A percentile compares a stretch with the other conserved stretches of the same genome.
These are phyloP conservation scores for Botrytis paeoniae DNA, from an alignment of 2,329 filamentous ascomycete species.

Conservation along the genomic window DNA sequence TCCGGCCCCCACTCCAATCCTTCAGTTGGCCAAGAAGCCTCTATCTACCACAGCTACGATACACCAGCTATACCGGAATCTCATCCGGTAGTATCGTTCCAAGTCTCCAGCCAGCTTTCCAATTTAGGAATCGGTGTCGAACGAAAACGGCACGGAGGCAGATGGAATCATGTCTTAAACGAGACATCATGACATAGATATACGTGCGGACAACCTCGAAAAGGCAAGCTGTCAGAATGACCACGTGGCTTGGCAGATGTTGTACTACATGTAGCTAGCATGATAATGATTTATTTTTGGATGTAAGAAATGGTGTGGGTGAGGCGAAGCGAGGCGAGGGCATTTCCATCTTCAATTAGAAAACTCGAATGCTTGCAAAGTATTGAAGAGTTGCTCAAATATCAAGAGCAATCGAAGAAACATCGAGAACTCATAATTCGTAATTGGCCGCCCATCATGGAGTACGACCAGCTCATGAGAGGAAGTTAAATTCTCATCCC, in stretches of 20 bases:
- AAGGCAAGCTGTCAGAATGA: constrained; percentile 7
- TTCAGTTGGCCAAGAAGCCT: not conserved
- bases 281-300: not conserved
- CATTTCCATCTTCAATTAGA: not conserved
- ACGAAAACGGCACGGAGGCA: not conserved
- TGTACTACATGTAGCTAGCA: not conserved
- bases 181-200: constrained; percentile 3
- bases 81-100: not conserved
- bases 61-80: not conserved
- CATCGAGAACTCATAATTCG: not conserved
- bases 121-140: not conserved
- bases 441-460: not conserved
- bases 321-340: not conserved
- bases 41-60: not conserved
- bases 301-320: not conserved
- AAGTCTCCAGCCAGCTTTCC: not conserved
- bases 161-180: not conserved
- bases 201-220: constrained; percentile 1
- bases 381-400: not conserved
- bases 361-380: not conserved
- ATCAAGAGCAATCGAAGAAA: not conserved
- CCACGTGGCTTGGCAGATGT: constrained; percentile 11
- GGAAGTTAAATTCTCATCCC: not conserved
- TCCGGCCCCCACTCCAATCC: not conserved
- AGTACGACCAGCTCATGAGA: not conserved